Evolutionary conservation across 345 rosid species (phyloP).

Genomic region (Acer saccharum): DNA sequence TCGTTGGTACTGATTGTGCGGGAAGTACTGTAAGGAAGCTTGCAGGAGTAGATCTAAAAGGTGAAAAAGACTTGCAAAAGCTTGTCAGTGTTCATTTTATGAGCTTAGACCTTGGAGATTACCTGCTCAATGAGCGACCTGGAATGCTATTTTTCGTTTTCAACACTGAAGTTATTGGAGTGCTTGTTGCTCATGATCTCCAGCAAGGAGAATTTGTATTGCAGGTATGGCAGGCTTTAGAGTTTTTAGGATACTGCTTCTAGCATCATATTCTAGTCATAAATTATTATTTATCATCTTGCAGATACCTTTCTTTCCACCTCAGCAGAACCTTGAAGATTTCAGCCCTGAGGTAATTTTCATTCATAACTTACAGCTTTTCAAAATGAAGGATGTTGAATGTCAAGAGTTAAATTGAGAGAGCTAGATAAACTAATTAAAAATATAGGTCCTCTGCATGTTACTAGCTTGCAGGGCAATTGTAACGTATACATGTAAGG

Average conservation of each 20-base stretch:
- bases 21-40: conserved; percentile 63
- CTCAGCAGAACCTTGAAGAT: conserved; percentile 81
- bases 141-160: conserved; percentile 94
- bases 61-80: conserved; percentile 83
- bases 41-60: conserved; percentile 37
- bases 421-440: too few relatives aligned
- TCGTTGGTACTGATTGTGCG: conserved; percentile 91
- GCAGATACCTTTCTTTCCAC: conserved; percentile 92
- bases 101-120: conserved; percentile 76
- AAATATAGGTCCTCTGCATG: too few relatives aligned
- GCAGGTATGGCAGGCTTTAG: neutral
- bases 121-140: conserved; percentile 66
- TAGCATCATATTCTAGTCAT: neutral
- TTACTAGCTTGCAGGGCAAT: too few relatives aligned
- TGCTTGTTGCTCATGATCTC: conserved; percentile 95
- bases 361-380: conserved; percentile 12
- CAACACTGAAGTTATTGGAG: conserved; percentile 88
- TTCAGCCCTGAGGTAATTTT: conserved; percentile 66
- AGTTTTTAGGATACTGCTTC: conserved; percentile 9
- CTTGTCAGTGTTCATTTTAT: conserved; percentile 88
- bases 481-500: too few relatives aligned
- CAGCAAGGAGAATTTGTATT: conserved; percentile 68
- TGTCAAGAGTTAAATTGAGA: too few relatives aligned
- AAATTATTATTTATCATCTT: conserved; percentile 12
- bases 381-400: neutral